Conservation (phyloP, 2,329 filamentous ascomycete genomes). For the Fusarium transvaalense region DNA sequence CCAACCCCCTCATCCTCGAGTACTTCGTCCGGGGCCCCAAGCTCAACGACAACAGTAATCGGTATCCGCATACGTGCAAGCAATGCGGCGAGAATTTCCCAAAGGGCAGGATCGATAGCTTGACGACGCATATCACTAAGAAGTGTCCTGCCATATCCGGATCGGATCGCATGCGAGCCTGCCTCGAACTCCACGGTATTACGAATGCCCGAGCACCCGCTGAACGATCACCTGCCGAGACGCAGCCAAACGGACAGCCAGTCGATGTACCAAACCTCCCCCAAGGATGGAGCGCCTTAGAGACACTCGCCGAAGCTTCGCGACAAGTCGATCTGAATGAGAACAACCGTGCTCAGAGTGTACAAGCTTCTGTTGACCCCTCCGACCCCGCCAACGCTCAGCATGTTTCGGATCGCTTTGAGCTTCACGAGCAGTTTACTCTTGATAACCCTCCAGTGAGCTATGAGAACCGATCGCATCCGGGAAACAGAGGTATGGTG, state of each 20-base stretch:
- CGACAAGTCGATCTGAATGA: conserved; percentile 78
- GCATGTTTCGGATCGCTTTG: conserved; percentile 57
- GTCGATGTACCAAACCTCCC: conserved; percentile 54
- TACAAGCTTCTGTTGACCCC: conserved; percentile 49
- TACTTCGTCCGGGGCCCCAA: conserved; percentile 91
- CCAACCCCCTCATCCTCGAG: conserved; percentile 85
- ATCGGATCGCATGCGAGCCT: conserved; percentile 79
- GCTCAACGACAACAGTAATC: conserved; percentile 88
- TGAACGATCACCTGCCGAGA: conserved; percentile 49
- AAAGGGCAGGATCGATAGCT: conserved; percentile 86
- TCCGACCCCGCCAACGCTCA: conserved; percentile 43
- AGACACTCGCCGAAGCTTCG: conserved; percentile 89
- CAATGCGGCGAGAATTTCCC: conserved; percentile 89
- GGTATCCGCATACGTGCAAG: conserved; percentile 92
- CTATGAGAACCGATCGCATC: conserved; percentile 57
- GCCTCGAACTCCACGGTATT: conserved; percentile 78
- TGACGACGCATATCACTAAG: conserved; percentile 85
- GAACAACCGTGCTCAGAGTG: conserved; percentile 66
- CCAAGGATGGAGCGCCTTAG: conserved; percentile 81
- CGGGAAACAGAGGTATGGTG: conserved; percentile 46
- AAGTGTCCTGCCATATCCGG: conserved; percentile 85
- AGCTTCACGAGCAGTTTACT: conserved; percentile 70
- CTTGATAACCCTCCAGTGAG: conserved; percentile 66
- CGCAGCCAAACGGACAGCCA: conserved; percentile 49
- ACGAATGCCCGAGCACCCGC: conserved; percentile 60